Evolutionary conservation across 2,329 filamentous ascomycete species (phyloP).

Genomic region (Aspergillus ruber): DNA sequence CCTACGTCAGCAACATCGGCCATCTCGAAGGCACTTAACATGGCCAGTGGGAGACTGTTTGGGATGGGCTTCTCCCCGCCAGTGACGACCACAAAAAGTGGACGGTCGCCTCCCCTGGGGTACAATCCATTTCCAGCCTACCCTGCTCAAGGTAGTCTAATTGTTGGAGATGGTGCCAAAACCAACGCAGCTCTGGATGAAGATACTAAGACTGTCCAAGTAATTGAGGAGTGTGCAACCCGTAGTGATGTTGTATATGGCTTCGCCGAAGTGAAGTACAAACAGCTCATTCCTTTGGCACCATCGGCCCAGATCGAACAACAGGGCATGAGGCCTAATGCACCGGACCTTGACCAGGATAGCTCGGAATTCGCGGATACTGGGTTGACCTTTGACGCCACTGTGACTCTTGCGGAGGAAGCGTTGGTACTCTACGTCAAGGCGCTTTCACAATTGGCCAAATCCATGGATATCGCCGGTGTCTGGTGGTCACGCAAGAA

Average conservation of each 20-base stretch:
- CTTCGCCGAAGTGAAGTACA: constrained; percentile 97
- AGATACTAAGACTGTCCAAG: constrained; percentile 68
- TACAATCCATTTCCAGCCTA: constrained; percentile 76
- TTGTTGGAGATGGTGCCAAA: constrained; percentile 57
- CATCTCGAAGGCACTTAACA: constrained; percentile 89
- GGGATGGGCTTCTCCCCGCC: constrained; percentile 47
- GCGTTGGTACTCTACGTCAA: constrained; percentile 95
- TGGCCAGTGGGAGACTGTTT: constrained; percentile 64
- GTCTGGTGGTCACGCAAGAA: constrained; percentile 83
- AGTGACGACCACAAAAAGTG: constrained; percentile 38
- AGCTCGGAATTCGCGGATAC: constrained; percentile 58
- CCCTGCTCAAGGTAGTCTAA: constrained; percentile 64
- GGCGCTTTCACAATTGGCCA: constrained; percentile 78
- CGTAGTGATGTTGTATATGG: constrained; percentile 94
- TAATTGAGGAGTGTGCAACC: constrained; percentile 86
- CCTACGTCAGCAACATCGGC: constrained; percentile 79
- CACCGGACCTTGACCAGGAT: constrained; percentile 23
- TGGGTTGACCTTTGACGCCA: constrained; percentile 75
- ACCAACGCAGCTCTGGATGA: constrained; percentile 62
- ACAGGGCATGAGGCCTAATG: constrained; percentile 19
- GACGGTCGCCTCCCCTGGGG: constrained; percentile 39
- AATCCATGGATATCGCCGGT: constrained; percentile 91
- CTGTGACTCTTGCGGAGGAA: constrained; percentile 84
- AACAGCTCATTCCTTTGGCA: constrained; percentile 84
- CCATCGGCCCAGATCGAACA: constrained; percentile 53